Evolutionary conservation across 352 stramenopile genomes (phyloP).

Genomic region (Pythium utonaiense): DNA sequence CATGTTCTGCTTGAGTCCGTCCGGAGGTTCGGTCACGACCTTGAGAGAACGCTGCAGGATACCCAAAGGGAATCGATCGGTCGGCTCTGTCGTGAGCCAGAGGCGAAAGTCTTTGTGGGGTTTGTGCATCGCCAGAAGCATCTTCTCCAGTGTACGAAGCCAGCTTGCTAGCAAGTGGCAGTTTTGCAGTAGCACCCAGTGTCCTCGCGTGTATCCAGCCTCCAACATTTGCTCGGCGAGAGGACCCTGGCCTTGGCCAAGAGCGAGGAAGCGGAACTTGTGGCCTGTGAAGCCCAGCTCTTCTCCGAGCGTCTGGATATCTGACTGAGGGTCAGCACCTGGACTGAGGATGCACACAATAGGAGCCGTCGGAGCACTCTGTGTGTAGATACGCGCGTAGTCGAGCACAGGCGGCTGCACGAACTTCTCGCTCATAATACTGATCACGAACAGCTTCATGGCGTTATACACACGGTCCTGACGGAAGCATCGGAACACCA

Average conservation of each 20-base stretch:
- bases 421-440: conserved; percentile 91
- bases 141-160: conserved; percentile 92
- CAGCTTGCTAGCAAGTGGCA: conserved; percentile 94
- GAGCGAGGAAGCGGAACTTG: conserved; percentile 92
- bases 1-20: conserved; percentile 97
- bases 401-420: conserved; percentile 94
- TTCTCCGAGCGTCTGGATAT: conserved; percentile 92
- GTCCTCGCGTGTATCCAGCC: conserved; percentile 72
- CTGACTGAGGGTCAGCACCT: conserved; percentile 91
- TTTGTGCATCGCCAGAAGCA: conserved; percentile 88
- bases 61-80: conserved; percentile 92
- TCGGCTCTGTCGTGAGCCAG: conserved; percentile 95
- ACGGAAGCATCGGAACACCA: conserved; percentile 92
- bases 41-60: conserved; percentile 95
- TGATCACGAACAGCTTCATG: conserved; percentile 94
- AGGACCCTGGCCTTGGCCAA: conserved; percentile 93
- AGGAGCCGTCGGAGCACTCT: conserved; percentile 80
- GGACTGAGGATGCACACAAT: conserved; percentile 96
- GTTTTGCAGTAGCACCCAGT: conserved; percentile 95
- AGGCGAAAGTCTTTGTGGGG: conserved; percentile 94
- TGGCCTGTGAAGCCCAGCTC: conserved; percentile 89
- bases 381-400: conserved; percentile 91
- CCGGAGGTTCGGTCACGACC: conserved; percentile 94
- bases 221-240: conserved; percentile 94
- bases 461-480: conserved; percentile 95